Base-by-base conservation (phyloP, 306 rosid genomes). In the Dicorynia guianensis region DNA sequence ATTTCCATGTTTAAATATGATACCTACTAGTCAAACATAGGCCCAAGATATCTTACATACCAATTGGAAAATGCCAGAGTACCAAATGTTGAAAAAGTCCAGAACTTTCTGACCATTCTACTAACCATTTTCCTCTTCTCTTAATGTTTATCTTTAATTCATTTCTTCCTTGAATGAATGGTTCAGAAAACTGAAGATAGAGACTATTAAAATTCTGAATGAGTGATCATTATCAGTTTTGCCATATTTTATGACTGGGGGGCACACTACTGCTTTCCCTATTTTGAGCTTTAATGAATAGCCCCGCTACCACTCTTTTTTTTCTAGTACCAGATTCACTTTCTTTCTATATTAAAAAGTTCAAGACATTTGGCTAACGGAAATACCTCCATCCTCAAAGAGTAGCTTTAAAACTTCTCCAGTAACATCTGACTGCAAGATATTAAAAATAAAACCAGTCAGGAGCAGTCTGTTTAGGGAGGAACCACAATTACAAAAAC, bases 391-490 rank as follows among this genome's bases (percentile, higher is more conserved):
- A 13, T 96, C 99, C 52, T 76, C 75, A 75, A 89, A 89, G 75
- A 96, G 98, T 81, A 96, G 58, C 96, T 80, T 92, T 69, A 96
- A 81, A 69, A 92, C 87, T 96, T 92, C 97, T 75, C 99, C 99
- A 18, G 87, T 91, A 17, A 86, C 93, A 67, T 90, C 93, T 6
- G 99, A 79, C 99, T 96, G 97, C 93, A 81, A 72, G 19, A 89
- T 64, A 82, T 68, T 50, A 80, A 71, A 80, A 77, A 76, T 40
- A 61, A 81, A 74, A 81, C 72, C 63, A 67, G 53, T 78, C 53
- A 91, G 68, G 17, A 78, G 74, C 65, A 52, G 42, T 19, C 38
- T 39, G 49, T 69, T 54, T 63, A 44, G 54, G 11, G 63, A 76
- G 64, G 71, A 69, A 34, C 15, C 42, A 47, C 47, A 60, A 52